Evolutionary conservation across 495 filamentous ascomycete genomes (phyloP).

Genomic region (Cladorrhinum samala): DNA sequence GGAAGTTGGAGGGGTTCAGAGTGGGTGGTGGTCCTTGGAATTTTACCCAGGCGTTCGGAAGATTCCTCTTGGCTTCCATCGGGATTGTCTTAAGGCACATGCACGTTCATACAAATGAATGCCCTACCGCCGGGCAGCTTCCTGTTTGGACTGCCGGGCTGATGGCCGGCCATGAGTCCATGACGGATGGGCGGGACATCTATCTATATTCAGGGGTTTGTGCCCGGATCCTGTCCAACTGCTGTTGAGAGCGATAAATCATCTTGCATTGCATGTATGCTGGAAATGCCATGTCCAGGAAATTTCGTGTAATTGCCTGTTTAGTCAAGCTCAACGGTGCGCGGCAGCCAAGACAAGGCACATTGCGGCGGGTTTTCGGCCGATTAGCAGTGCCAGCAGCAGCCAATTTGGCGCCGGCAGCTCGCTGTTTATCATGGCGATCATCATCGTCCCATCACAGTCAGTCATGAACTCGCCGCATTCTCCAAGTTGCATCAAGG

Average conservation of each 20-base stretch:
- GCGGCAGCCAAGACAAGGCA: not conserved
- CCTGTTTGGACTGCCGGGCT: not conserved
- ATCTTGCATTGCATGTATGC: too few species aligned
- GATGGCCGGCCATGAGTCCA: not conserved
- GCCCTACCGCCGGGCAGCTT: not conserved
- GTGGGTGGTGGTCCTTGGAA: not conserved
- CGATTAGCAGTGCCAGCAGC: not conserved
- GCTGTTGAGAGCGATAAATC: too few species aligned
- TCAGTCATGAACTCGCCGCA: too few species aligned
- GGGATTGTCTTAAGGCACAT: too few species aligned
- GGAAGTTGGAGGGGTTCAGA: constrained; percentile 1
- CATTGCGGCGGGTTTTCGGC: constrained; percentile 2
- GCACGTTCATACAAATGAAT: too few species aligned
- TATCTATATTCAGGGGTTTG: too few species aligned
- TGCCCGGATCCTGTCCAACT: too few species aligned
- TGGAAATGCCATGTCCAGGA: too few species aligned
- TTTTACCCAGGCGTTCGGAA: constrained; percentile 4
- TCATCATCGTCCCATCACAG: not conserved
- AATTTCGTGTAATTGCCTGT: constrained; percentile 1
- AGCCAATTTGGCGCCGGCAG: not conserved
- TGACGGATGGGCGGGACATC: too few species aligned
- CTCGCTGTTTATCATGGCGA: not conserved
- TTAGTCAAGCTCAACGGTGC: not conserved
- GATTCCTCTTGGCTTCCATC: not conserved
- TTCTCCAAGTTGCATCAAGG: too few species aligned